Base-by-base conservation (phyloP, 441 rosid genomes). In the Omphalea diandra region DNA sequence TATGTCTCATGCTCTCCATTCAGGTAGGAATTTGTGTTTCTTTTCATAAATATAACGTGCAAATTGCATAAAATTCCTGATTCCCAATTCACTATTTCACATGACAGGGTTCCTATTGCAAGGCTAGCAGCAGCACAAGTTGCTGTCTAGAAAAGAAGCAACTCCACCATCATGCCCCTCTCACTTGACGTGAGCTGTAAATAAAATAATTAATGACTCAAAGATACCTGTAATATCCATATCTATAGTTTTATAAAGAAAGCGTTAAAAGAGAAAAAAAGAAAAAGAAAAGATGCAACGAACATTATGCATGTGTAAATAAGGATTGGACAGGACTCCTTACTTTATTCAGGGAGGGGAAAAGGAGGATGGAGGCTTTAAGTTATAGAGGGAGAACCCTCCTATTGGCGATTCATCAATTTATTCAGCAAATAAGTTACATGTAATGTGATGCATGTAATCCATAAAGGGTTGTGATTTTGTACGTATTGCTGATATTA, bases 91-190 rank as follows among this genome's bases (percentile, higher is more conserved):
- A n/a, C n/a, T n/a, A n/a, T n/a, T 59, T 67, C 5, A 49, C 32
- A 41, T 74, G 65, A 53, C 82, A 93, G 98, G 89, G 92, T 94
- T 69, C 98, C 98, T 2, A 87, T 94, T 78, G 98, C 98, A 63
- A 94, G 98, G 97, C 83, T 94, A 35, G 98, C 98, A 50, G 98
- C 98, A 64, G 98, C 97, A 62, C 98, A 94, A 77, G 95, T 77
- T 72, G 94, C 83, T 17, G 87, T 76, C 38, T 82, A 80, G 89
- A 57, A 47, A 22, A 62, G 59, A 53, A 64, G 50, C 41, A 66
- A 33, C 70, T 56, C 20, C 47, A 12, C 32, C 26, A 36, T 24
- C 20, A 20, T 6, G 41, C 36, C 15, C 27, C 33, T 15, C 50
- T 9, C 49, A 40, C 3, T 59, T 65, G 53, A n/a, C 31, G 32